A percentile compares a stretch with the other conserved stretches of the same genome.
Conservation (phyloP, 495 filamentous ascomycete genomes). For the Neurospora discreta region DNA sequence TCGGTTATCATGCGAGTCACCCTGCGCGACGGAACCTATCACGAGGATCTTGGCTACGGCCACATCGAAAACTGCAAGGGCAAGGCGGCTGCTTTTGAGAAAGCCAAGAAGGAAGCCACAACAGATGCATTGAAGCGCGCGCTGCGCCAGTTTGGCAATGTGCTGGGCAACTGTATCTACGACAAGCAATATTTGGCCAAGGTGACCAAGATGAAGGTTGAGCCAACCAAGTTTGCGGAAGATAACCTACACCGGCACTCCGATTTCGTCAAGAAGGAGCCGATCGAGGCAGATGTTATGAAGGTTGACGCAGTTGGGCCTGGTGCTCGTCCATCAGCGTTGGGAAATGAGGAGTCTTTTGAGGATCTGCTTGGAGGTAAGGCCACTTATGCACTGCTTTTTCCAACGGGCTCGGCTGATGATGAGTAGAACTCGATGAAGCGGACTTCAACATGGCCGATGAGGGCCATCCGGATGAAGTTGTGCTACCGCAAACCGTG, state of each 20-base stretch:
- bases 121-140: conserved; percentile 89
- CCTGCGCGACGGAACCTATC: conserved; percentile 81
- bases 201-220: conserved; percentile 70
- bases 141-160: conserved; percentile 86
- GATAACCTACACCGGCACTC: conserved; percentile 71
- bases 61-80: conserved; percentile 90
- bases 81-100: conserved; percentile 90
- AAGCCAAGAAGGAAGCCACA: conserved; percentile 94
- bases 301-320: background rate
- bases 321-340: conserved; percentile 13
- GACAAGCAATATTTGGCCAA: conserved; percentile 85
- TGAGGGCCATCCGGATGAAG: conserved; percentile 54
- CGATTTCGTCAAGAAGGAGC: conserved; percentile 53
- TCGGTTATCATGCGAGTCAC: conserved; percentile 85
- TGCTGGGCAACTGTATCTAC: conserved; percentile 94
- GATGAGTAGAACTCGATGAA: conserved; percentile 51
- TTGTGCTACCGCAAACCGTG: conserved; percentile 25
- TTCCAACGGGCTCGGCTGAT: background rate
- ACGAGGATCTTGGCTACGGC: conserved; percentile 95
- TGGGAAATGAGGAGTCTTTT: conserved; percentile 22
- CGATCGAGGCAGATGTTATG: conserved; percentile 17
- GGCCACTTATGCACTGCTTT: conserved; percentile 3
- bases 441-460: conserved; percentile 54
- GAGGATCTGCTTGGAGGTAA: conserved; percentile 66
- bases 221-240: conserved; percentile 56